Conservation (phyloP, 2,329 filamentous ascomycete species). For the Intubia oerlemansii region DNA sequence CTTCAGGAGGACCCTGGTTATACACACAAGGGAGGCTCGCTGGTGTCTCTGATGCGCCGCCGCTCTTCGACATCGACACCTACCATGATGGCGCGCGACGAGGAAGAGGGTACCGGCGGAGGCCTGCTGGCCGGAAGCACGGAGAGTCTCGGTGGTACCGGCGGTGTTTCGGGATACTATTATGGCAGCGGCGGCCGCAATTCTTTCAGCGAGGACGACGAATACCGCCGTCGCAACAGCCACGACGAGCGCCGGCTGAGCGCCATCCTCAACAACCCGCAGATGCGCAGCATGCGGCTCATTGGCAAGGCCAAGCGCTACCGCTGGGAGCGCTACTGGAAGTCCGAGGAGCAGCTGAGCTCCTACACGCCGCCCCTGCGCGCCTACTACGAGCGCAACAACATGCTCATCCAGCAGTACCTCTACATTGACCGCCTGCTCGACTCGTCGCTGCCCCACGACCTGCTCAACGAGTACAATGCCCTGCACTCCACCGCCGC, state of each 20-base stretch:
- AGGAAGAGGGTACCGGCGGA: slow-evolving; percentile 7
- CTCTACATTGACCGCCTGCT: slow-evolving; percentile 80
- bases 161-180: no score
- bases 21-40: slow-evolving; percentile 16
- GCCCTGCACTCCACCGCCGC: slow-evolving; percentile 31
- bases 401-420: slow-evolving; percentile 77
- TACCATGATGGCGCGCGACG: slow-evolving; percentile 7
- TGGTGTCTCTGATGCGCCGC: slow-evolving; percentile 23
- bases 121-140: no score
- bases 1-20: slow-evolving; percentile 22
- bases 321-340: slow-evolving; percentile 74
- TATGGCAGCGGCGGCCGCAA: slow-evolving; percentile 9
- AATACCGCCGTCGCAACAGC: no score
- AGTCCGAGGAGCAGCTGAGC: slow-evolving; percentile 52
- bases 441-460: slow-evolving; percentile 80
- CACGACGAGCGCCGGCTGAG: slow-evolving; percentile 37
- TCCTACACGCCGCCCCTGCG: slow-evolving; percentile 55
- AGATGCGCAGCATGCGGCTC: slow-evolving; percentile 64
- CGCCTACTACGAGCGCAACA: slow-evolving; percentile 74
- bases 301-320: slow-evolving; percentile 81
- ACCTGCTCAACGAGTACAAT: slow-evolving; percentile 77
- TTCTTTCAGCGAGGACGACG: slow-evolving; percentile 15
- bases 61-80: slow-evolving; percentile 14
- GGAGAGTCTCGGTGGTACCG: no score
- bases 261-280: slow-evolving; percentile 39